phyloP scores from a whole-genome alignment of 192 early-diverging fungal genomes.

The Coemansia pectinata region DNA sequence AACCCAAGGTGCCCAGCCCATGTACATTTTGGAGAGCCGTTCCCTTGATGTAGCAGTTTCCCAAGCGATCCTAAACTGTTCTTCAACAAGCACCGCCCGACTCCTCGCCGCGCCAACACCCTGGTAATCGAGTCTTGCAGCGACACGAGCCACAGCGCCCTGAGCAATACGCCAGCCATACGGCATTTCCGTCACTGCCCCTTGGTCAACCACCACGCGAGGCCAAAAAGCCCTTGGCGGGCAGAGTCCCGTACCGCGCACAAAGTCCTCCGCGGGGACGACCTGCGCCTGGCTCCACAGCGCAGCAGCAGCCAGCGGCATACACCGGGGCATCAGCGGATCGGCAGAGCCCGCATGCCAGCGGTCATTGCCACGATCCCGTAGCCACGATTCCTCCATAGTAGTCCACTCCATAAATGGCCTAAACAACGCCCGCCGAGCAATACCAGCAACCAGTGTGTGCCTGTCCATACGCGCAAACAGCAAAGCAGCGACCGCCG shows the following conservation, averaged over 20 bases:
- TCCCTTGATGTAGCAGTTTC: constrained; percentile 20
- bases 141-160: constrained; percentile 26
- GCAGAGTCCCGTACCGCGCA: constrained; percentile 28
- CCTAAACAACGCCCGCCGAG: constrained; percentile 13
- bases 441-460: constrained; percentile 20
- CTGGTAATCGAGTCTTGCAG: constrained; percentile 28
- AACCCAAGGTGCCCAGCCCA: constrained; percentile 45
- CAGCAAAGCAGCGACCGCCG: constrained; percentile 14
- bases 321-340: not conserved
- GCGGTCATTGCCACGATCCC: not conserved
- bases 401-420: constrained; percentile 44
- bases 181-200: constrained; percentile 15
- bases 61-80: constrained; percentile 30
- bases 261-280: constrained; percentile 3
- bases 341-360: not conserved
- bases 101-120: not conserved
- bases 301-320: not conserved
- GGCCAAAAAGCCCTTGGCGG: constrained; percentile 36
- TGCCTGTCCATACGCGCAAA: constrained; percentile 41
- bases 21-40: constrained; percentile 29
- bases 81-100: constrained; percentile 2
- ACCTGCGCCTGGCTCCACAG: not conserved
- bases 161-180: constrained; percentile 42
- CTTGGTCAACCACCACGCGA: not conserved
- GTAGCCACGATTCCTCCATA: constrained; percentile 26